Percentiles rank a stretch among this genome's conserved stretches.
Conservation (phyloP, 2,329 filamentous ascomycete species). For the Parafenestella ontariensis region DNA sequence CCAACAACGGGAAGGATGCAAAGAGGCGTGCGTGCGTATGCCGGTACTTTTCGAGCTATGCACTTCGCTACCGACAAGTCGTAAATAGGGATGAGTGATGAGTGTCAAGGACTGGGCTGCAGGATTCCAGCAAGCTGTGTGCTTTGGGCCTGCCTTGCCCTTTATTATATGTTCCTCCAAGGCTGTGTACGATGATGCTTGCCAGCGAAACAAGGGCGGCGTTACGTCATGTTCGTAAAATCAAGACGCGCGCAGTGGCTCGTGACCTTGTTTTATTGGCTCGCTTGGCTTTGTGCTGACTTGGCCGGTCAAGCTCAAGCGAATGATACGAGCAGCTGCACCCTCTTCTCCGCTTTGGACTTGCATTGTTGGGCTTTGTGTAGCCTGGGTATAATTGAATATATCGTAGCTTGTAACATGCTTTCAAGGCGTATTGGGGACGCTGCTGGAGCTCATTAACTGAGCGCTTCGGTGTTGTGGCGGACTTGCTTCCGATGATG, state of each 20-base stretch:
- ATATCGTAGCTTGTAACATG: neutral
- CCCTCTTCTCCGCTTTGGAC: conserved; percentile 8
- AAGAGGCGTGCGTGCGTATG: conserved; percentile 5
- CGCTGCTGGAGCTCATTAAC: conserved; percentile 3
- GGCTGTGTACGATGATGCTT: conserved; percentile 26
- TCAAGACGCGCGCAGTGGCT: conserved; percentile 21
- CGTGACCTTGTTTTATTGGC: conserved; percentile 26
- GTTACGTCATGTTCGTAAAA: conserved; percentile 3
- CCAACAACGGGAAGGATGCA: too few relatives aligned
- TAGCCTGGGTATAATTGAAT: neutral
- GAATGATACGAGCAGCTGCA: conserved; percentile 17
- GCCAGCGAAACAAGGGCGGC: conserved; percentile 9
- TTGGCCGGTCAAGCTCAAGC: neutral
- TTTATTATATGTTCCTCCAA: conserved; percentile 24
- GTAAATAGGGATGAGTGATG: neutral
- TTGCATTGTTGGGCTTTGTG: neutral
- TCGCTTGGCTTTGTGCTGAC: neutral
- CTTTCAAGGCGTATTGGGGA: conserved; percentile 3
- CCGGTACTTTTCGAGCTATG: neutral
- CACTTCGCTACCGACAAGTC: neutral
- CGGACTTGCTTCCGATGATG: conserved; percentile 5
- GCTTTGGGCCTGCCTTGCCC: neutral
- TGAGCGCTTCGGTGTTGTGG: conserved; percentile 6
- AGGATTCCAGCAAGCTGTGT: neutral
- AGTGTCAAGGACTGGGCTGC: neutral